phyloP scores from a whole-genome alignment of 208 protist species.

The Acanthamoeba divionensis region DNA sequence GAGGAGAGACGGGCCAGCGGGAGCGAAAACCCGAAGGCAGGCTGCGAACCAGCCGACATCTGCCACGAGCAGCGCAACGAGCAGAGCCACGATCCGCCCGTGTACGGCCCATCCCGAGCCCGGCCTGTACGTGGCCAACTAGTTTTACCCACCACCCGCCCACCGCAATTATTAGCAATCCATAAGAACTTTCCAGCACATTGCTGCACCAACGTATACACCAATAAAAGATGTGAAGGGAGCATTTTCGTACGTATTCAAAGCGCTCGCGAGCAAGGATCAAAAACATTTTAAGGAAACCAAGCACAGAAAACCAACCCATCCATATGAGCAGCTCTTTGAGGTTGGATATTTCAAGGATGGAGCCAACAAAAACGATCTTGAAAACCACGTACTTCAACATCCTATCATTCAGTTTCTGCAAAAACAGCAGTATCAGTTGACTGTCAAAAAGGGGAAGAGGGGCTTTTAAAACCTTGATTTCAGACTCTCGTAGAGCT shows the following conservation, averaged over 20 bases:
- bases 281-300: conserved; percentile 23
- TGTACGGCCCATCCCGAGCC: background rate
- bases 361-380: conserved; percentile 45
- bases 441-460: background rate
- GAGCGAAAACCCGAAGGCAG: background rate
- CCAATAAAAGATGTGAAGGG: no score
- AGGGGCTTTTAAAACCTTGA: background rate
- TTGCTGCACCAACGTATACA: no score
- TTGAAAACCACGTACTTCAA: conserved; percentile 48
- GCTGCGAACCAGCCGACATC: background rate
- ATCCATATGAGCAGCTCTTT: background rate
- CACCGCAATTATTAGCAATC: no score
- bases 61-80: background rate
- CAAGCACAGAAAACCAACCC: conserved; percentile 34
- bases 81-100: background rate
- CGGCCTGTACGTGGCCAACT: background rate
- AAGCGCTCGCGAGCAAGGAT: conserved; percentile 17
- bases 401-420: conserved; percentile 25
- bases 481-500: background rate
- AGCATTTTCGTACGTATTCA: conserved; percentile 25
- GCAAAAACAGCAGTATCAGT: background rate
- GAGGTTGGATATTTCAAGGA: conserved; percentile 15
- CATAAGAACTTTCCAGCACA: no score
- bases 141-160: no score
- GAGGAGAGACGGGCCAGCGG: background rate